phyloP scores from a whole-genome alignment of 768 basidiomycete species.

The Trametes villosa region DNA sequence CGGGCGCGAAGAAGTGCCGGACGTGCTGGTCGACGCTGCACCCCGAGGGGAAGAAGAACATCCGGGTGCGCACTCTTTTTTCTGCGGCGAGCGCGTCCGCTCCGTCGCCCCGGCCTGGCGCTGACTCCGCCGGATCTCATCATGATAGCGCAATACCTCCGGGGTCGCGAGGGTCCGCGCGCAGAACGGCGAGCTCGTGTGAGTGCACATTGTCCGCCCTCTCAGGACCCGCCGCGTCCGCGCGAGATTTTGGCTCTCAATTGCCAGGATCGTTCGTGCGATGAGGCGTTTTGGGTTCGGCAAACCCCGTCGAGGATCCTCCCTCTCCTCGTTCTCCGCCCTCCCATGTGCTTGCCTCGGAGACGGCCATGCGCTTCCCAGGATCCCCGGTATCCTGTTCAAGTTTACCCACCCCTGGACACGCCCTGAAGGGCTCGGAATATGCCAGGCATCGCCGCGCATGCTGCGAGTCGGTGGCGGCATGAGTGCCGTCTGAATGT shows the following conservation, averaged over 20 bases:
- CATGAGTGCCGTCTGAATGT: too few species aligned
- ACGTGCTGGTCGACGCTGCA: constrained; percentile 71
- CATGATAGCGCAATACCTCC: constrained; percentile 68
- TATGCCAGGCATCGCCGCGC: background rate
- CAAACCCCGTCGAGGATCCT: background rate
- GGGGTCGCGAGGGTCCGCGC: constrained; percentile 58
- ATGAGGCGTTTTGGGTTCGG: too few species aligned
- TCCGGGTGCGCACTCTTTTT: constrained; percentile 44
- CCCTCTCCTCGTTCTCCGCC: too few species aligned
- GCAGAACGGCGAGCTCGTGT: constrained; percentile 52
- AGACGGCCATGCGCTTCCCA: too few species aligned
- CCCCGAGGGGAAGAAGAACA: constrained; percentile 80
- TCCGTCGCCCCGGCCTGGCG: background rate
- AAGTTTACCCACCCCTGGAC: too few species aligned
- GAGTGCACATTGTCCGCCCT: constrained; percentile 34
- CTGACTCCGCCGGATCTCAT: constrained; percentile 11
- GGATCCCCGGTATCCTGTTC: too few species aligned
- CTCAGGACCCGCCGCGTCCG: too few species aligned
- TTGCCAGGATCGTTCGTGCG: too few species aligned
- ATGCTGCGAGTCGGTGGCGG: too few species aligned
- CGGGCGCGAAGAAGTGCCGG: constrained; percentile 53
- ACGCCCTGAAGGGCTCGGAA: background rate
- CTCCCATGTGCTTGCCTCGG: too few species aligned
- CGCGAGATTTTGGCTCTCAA: too few species aligned
- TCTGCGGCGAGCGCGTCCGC: background rate